Evolutionary conservation across 2,329 filamentous ascomycete genomes (phyloP).

Genomic region (Paecilomyces variotii): DNA sequence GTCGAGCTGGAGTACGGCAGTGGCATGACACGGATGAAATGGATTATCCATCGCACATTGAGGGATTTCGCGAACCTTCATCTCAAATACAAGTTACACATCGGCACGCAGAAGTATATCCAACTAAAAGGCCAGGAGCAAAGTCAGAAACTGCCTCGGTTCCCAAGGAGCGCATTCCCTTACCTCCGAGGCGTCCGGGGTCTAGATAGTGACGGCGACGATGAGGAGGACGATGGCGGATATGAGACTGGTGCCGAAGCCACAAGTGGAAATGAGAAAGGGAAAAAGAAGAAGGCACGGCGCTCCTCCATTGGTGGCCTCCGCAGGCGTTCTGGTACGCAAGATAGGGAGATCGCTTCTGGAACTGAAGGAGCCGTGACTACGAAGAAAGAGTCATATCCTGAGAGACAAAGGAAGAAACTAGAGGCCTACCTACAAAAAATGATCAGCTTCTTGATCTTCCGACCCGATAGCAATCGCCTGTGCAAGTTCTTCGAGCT

Average conservation of each 20-base stretch:
- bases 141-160: constrained; percentile 75
- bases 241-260: constrained; percentile 53
- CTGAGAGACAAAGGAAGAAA: constrained; percentile 74
- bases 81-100: constrained; percentile 82
- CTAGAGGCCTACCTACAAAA: constrained; percentile 86
- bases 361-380: constrained; percentile 30
- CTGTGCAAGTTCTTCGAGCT: constrained; percentile 93
- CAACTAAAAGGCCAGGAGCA: constrained; percentile 60
- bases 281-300: constrained; percentile 43
- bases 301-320: constrained; percentile 50
- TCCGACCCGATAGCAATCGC: constrained; percentile 88
- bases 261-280: constrained; percentile 60
- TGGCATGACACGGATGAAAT: constrained; percentile 91
- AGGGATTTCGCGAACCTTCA: constrained; percentile 89
- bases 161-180: constrained; percentile 81
- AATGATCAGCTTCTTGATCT: constrained; percentile 95
- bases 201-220: constrained; percentile 73
- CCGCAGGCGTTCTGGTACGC: constrained; percentile 50
- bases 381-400: constrained; percentile 51
- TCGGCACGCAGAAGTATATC: constrained; percentile 75
- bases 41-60: constrained; percentile 81
- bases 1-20: constrained; percentile 95
- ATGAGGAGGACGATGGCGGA: constrained; percentile 46
- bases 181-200: constrained; percentile 76
- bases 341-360: constrained; percentile 32